Conservation (phyloP, 192 early-diverging fungal species). For the Podila minutissima region DNA sequence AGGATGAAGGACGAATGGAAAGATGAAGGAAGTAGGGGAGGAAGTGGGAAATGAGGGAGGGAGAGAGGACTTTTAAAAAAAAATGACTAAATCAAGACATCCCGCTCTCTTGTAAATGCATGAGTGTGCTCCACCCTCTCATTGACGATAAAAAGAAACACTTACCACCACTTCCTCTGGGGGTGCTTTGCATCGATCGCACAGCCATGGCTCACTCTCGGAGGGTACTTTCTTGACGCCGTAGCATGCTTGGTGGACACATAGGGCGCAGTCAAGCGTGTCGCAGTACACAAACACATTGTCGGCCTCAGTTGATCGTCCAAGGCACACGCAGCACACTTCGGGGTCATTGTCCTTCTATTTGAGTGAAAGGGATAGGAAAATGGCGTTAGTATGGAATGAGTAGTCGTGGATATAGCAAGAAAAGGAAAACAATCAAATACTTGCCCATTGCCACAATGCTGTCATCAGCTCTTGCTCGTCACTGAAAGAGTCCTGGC, state of each 20-base stretch:
- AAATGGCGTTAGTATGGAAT: no score
- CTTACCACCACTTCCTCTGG: slow-evolving; percentile 56
- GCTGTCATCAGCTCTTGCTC: slow-evolving; percentile 48
- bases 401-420: background rate
- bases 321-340: slow-evolving; percentile 63
- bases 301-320: slow-evolving; percentile 53
- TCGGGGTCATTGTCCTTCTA: slow-evolving; percentile 65
- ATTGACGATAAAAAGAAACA: background rate
- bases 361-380: slow-evolving; percentile 1
- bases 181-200: slow-evolving; percentile 53
- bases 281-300: slow-evolving; percentile 67
- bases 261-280: slow-evolving; percentile 32
- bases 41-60: no score
- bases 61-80: background rate
- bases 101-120: background rate
- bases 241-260: slow-evolving; percentile 50
- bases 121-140: background rate
- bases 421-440: background rate
- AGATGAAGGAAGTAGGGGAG: background rate
- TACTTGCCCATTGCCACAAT: slow-evolving; percentile 46
- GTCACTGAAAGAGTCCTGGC: slow-evolving; percentile 39
- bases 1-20: background rate
- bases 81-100: background rate
- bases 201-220: slow-evolving; percentile 55
- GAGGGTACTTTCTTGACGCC: slow-evolving; percentile 50